Evolutionary conservation across 352 stramenopile genomes (phyloP).

Genomic region (Pythium vanterpoolii): DNA sequence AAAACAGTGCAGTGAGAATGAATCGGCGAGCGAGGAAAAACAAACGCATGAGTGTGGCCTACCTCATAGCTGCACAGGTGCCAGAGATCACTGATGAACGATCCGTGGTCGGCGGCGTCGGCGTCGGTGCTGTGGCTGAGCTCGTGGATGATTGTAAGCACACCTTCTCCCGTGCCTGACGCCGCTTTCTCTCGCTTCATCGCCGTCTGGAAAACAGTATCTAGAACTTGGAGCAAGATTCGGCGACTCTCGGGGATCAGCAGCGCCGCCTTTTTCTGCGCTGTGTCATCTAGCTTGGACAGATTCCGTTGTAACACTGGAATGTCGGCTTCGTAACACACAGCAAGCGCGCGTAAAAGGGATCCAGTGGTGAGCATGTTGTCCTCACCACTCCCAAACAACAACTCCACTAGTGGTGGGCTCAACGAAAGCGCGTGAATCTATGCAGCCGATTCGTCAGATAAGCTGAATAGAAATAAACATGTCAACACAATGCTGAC

Average conservation of each 20-base stretch:
- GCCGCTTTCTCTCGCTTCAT: conserved; percentile 31
- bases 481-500: not conserved
- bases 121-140: conserved; percentile 55
- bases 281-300: conserved; percentile 38
- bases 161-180: conserved; percentile 29
- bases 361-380: conserved; percentile 30
- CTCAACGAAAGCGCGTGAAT: conserved; percentile 27
- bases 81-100: conserved; percentile 74
- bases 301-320: conserved; percentile 44
- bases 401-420: conserved; percentile 9
- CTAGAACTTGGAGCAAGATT: conserved; percentile 37
- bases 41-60: no score
- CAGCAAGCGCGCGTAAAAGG: conserved; percentile 43
- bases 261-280: conserved; percentile 26
- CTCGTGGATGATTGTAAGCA: conserved; percentile 59
- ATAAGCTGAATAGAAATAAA: no score
- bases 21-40: no score
- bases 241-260: conserved; percentile 50
- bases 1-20: no score
- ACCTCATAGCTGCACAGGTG: conserved; percentile 56
- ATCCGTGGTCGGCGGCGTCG: conserved; percentile 51
- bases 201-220: conserved; percentile 29
- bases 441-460: no score
- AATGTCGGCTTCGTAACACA: conserved; percentile 60
- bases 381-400: conserved; percentile 31